Conservation (phyloP, 2,329 filamentous ascomycete genomes). For the Rhynchosporium graminicola region DNA sequence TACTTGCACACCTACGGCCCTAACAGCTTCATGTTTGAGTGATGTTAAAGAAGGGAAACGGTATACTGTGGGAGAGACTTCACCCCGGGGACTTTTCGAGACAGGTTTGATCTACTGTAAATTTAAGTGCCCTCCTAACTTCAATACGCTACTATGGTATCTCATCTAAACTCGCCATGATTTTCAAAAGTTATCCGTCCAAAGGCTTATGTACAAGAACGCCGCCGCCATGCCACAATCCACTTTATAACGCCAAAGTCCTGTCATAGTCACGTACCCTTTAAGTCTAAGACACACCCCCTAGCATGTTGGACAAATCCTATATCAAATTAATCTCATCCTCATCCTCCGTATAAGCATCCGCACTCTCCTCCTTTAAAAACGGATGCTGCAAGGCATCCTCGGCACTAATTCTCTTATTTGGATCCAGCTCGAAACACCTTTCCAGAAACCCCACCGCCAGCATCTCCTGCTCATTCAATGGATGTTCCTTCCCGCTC, state of each 20-base stretch:
- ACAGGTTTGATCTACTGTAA: too few species aligned
- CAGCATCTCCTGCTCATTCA: conserved; percentile 68
- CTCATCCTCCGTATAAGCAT: conserved; percentile 52
- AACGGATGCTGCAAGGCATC: conserved; percentile 76
- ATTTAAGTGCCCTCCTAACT: too few species aligned
- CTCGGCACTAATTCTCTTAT: conserved; percentile 70
- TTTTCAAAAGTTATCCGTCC: conserved; percentile 9
- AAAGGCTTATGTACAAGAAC: conserved; percentile 10
- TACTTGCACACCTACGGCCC: too few species aligned
- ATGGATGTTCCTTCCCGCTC: conserved; percentile 48
- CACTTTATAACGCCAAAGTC: conserved; percentile 13
- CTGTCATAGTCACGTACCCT: conserved; percentile 1
- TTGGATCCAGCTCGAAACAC: conserved; percentile 77
- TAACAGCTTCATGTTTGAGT: too few species aligned
- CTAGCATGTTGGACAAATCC: conserved; percentile 30
- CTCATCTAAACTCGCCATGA: neutral
- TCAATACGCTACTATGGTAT: neutral
- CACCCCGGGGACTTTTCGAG: too few species aligned
- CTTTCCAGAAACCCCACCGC: conserved; percentile 71
- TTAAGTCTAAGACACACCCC: neutral
- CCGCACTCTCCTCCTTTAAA: conserved; percentile 49
- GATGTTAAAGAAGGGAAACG: too few species aligned
- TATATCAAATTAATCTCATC: conserved; percentile 52
- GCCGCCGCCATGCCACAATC: conserved; percentile 20
- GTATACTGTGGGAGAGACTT: too few species aligned